Evolutionary conservation across 176 grass and related monocot genomes (phyloP).

Genomic region (Avena atlantica): DNA sequence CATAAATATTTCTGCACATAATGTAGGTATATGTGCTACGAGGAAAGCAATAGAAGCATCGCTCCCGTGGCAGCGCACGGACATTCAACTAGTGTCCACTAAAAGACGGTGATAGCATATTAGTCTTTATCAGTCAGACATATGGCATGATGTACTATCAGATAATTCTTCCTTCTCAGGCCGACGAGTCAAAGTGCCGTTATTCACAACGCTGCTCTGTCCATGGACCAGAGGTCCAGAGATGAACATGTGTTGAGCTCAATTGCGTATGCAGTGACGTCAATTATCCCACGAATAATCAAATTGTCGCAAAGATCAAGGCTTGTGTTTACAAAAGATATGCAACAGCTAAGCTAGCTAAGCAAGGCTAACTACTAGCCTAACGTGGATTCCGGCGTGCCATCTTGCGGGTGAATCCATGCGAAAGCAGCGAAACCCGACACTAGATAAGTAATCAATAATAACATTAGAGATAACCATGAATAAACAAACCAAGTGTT

Average conservation of each 20-base stretch:
- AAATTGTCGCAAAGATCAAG: neutral
- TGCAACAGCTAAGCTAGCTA: neutral
- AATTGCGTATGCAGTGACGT: constrained; percentile 12
- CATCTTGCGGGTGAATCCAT: neutral
- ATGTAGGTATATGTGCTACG: too few relatives aligned
- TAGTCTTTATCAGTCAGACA: too few relatives aligned
- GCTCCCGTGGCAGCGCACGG: too few relatives aligned
- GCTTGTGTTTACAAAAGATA: neutral
- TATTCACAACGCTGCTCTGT: neutral
- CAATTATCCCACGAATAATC: neutral
- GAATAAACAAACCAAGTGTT: too few relatives aligned
- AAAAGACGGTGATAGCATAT: too few relatives aligned
- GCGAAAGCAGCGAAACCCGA: too few relatives aligned
- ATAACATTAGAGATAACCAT: too few relatives aligned
- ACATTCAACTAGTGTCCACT: too few relatives aligned
- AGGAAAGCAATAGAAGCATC: too few relatives aligned
- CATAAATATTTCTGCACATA: too few relatives aligned
- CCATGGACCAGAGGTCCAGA: neutral
- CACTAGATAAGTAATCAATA: neutral
- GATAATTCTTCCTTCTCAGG: neutral
- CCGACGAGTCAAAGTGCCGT: neutral
- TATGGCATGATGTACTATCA: too few relatives aligned
- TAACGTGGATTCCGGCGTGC: neutral
- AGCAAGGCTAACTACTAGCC: neutral
- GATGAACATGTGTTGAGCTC: neutral